Conservation (phyloP, 1,284 basidiomycete genomes). For the Garcileccinum viscosum region DNA sequence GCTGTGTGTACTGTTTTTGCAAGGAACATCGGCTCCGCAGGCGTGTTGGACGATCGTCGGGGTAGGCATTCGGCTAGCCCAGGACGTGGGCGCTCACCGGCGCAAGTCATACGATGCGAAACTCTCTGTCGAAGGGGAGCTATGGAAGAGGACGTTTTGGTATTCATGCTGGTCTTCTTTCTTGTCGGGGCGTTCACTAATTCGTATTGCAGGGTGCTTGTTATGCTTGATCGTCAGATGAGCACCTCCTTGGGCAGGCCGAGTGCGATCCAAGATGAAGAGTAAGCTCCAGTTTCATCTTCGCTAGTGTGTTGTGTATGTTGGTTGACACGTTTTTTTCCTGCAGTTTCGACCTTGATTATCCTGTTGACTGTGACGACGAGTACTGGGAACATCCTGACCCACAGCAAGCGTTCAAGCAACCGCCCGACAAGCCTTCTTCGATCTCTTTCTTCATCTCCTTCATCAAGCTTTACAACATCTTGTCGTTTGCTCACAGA, state of each 20-base stretch:
- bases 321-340: background rate
- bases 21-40: slow-evolving; percentile 70
- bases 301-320: background rate
- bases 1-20: slow-evolving; percentile 54
- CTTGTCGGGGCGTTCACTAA: background rate
- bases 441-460: slow-evolving; percentile 61
- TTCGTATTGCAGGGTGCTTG: slow-evolving; percentile 56
- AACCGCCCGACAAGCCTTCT: slow-evolving; percentile 64
- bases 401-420: slow-evolving; percentile 56
- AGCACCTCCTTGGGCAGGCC: slow-evolving; percentile 80
- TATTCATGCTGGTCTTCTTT: slow-evolving; percentile 33
- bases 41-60: slow-evolving; percentile 76
- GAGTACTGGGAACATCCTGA: slow-evolving; percentile 74
- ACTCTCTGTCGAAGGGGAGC: slow-evolving; percentile 61
- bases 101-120: slow-evolving; percentile 48
- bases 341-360: slow-evolving; percentile 74
- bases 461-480: slow-evolving; percentile 66
- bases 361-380: slow-evolving; percentile 76
- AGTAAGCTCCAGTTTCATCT: slow-evolving; percentile 52
- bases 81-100: slow-evolving; percentile 71
- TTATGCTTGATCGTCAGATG: slow-evolving; percentile 66
- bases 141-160: slow-evolving; percentile 86
- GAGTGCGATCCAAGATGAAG: slow-evolving; percentile 84
- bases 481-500: slow-evolving; percentile 66
- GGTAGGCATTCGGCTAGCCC: slow-evolving; percentile 71